Evolutionary conservation across 176 grass and related monocot genomes (phyloP), one percentile per base, ranked within the genome.

Genomic region (Avena insularis): DNA sequence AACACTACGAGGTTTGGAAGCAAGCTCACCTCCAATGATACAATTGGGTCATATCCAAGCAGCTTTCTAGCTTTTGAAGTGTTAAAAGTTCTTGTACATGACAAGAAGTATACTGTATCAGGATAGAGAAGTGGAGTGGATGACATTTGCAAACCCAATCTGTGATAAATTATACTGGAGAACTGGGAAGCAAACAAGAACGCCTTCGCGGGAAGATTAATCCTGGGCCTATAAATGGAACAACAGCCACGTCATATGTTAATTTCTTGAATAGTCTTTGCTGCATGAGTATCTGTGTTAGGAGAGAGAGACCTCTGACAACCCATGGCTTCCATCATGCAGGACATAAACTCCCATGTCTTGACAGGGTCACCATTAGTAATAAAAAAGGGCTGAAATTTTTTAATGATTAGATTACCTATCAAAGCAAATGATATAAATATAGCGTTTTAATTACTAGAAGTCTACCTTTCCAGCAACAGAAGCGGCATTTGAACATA

Each of bases 261-360:
- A 85, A 87, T 58, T 87, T 89, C 57, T 65, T n/a, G 67, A 63
- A 79, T 61, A 86, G 19, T 6, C 65, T 75, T 88, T 3, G 33
- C 25, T 65, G 62, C 0, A 9, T 58, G 23, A 12, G 70, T 23
- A 46, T 58, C 16, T 48, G 49, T 13, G 15, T 9, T 5, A 2
- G 13, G 16, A 19, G 49, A 70, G 82, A 48, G 77, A 84, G 86
- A 98, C 96, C 96, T 98, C 79, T 86, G 88, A 83, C 81, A 94
- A 82, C 97, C 90, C 88, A 98, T 90, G 33, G 87, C 92, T 88
- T 90, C 94, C 79, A 96, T 85, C 76, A 96, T 93, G 79, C 83
- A 85, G 84, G 83, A 91, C 85, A 98, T 90, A 70, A 98, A 98
- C 66, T 98, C 89, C 97, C 97, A 98, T 35, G 91, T 91, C 86